A percentile compares a stretch with the other conserved stretches of the same genome.
These are phyloP conservation scores for Suillus alpinus DNA, from an alignment of 768 basidiomycete species.

Conservation along the genomic window DNA sequence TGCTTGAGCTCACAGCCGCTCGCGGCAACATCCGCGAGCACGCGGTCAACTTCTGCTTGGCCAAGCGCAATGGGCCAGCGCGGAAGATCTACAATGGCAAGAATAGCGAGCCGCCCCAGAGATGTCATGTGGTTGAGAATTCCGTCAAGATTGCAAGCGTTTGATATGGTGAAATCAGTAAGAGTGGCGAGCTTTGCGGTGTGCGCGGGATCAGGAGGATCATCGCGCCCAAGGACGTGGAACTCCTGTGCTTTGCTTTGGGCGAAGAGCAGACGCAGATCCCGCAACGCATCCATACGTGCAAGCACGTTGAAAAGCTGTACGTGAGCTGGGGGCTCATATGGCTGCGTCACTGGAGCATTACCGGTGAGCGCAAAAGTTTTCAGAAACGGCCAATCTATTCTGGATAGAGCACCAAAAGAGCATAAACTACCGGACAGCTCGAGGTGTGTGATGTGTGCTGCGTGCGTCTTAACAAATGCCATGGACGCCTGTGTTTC, in stretches of 20 bases:
- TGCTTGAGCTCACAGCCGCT: constrained; percentile 32
- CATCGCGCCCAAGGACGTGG: constrained; percentile 22
- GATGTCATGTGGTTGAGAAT: constrained; percentile 28
- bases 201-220: constrained; percentile 17
- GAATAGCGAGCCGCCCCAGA: constrained; percentile 28
- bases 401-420: constrained; percentile 25
- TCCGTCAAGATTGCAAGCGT: constrained; percentile 29
- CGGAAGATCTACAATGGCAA: constrained; percentile 33
- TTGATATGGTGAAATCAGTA: constrained; percentile 34
- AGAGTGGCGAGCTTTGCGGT: constrained; percentile 31
- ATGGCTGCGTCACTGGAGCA: constrained; percentile 16
- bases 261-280: constrained; percentile 31
- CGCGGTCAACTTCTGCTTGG: constrained; percentile 29
- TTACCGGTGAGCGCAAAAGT: constrained; percentile 32
- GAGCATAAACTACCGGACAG: constrained; percentile 29
- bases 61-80: constrained; percentile 35
- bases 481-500: constrained; percentile 28
- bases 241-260: constrained; percentile 26
- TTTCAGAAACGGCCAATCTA: constrained; percentile 28
- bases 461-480: constrained; percentile 29
- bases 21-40: constrained; percentile 27
- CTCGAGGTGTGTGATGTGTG: constrained; percentile 29
- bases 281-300: constrained; percentile 29
- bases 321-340: constrained; percentile 13
- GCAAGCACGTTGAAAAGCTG: constrained; percentile 29